A percentile compares a stretch with the other conserved stretches of the same genome.
Evolutionary conservation across 1,284 basidiomycete genomes (phyloP).

Genomic region (Pterulicium gracile): DNA sequence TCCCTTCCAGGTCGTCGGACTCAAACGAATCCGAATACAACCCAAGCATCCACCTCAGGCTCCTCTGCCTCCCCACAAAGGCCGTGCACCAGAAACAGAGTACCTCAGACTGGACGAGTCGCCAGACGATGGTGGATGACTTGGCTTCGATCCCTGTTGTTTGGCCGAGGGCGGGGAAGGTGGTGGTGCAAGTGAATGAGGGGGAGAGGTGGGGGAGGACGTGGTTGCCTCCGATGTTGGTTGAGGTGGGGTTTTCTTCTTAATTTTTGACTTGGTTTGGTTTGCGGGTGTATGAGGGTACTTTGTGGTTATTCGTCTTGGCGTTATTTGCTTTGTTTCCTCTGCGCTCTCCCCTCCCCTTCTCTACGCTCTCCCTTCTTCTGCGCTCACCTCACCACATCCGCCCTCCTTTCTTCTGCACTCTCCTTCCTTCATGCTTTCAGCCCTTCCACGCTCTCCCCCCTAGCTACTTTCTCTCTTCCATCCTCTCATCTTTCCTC

Average conservation of each 20-base stretch:
- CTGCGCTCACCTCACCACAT: no score
- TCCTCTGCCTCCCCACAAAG: not conserved
- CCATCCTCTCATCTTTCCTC: not conserved
- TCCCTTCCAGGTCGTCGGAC: not conserved
- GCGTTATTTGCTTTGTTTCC: not conserved
- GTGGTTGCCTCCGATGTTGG: not conserved
- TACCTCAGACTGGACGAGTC: not conserved
- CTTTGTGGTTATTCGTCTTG: not conserved
- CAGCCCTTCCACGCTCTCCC: not conserved
- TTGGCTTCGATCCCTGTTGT: not conserved
- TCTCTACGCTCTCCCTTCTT: no score
- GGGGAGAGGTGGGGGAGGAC: not conserved
- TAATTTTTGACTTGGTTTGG: no score
- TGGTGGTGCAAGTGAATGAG: not conserved
- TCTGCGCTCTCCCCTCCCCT: no score
- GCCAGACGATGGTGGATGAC: conserved; percentile 1
- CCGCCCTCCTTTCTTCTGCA: no score
- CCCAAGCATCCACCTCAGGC: not conserved
- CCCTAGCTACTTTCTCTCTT: not conserved
- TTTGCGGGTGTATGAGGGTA: no score
- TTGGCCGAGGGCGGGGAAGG: not conserved
- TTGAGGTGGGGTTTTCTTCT: no score
- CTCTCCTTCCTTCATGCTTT: not conserved
- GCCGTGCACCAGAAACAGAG: not conserved
- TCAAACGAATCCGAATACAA: not conserved